Evolutionary conservation across 2,329 filamentous ascomycete genomes (phyloP).

Genomic region (Saccharata proteae): DNA sequence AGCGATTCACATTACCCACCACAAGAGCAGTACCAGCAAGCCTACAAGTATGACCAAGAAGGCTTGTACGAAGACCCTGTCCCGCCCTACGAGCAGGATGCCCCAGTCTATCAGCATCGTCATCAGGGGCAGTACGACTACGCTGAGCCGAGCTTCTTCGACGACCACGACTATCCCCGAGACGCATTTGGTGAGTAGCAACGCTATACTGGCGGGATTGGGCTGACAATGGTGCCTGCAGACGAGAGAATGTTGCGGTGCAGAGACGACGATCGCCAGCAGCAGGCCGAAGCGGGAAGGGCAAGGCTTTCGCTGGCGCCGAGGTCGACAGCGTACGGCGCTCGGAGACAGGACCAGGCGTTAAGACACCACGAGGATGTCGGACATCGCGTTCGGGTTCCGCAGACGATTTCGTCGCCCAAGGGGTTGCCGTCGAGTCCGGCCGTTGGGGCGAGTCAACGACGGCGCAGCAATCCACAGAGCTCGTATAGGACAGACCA

Average conservation of each 20-base stretch:
- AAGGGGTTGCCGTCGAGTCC: constrained; percentile 27
- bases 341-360: neutral
- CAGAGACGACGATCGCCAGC: constrained; percentile 20
- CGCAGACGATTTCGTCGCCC: constrained; percentile 19
- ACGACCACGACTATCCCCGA: too few relatives aligned
- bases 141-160: too few relatives aligned
- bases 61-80: too few relatives aligned
- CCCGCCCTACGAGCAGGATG: too few relatives aligned
- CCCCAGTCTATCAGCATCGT: too few relatives aligned
- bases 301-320: constrained; percentile 27
- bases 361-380: neutral
- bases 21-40: too few relatives aligned
- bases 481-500: too few relatives aligned
- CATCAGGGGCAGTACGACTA: too few relatives aligned
- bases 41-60: too few relatives aligned
- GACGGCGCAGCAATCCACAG: constrained; percentile 11
- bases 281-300: constrained; percentile 21
- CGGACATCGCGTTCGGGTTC: neutral
- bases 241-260: constrained; percentile 23
- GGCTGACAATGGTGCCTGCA: too few relatives aligned
- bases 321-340: neutral
- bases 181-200: neutral
- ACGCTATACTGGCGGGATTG: too few relatives aligned
- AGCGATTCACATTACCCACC: too few relatives aligned
- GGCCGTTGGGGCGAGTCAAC: constrained; percentile 23